Conservation (phyloP, 805 yeast genomes). For the Ogataea chonburiensis region DNA sequence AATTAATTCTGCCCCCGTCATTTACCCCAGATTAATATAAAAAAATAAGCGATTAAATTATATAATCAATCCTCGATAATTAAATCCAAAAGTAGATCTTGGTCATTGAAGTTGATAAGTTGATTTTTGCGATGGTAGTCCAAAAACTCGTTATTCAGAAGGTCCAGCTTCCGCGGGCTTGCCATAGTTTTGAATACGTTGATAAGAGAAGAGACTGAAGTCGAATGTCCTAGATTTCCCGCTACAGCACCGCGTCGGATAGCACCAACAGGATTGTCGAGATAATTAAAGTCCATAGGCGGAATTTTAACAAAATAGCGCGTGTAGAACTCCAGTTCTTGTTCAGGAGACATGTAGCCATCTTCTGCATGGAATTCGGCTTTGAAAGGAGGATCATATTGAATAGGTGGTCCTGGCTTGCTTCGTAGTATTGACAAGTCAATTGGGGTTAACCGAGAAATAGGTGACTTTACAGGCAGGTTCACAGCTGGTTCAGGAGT, state of each 20-base stretch:
- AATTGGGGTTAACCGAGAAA: constrained; percentile 7
- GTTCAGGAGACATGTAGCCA: constrained; percentile 41
- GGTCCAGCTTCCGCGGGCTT: constrained; percentile 12
- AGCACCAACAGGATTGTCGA: constrained; percentile 26
- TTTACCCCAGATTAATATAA: constrained; percentile 8
- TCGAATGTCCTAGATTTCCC: constrained; percentile 27
- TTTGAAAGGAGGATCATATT: constrained; percentile 24
- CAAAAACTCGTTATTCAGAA: constrained; percentile 14
- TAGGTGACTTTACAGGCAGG: neutral
- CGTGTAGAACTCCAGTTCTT: constrained; percentile 42
- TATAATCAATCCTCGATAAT: constrained; percentile 12
- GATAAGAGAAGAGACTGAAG: constrained; percentile 21
- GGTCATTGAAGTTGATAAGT: constrained; percentile 18
- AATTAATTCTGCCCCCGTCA: constrained; percentile 45
- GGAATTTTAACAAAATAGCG: constrained; percentile 24
- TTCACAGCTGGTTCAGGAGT: constrained; percentile 2
- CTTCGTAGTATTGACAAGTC: neutral
- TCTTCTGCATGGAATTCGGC: constrained; percentile 30
- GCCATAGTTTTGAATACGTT: constrained; percentile 14
- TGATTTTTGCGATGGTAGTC: constrained; percentile 19
- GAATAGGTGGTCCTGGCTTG: constrained; percentile 2
- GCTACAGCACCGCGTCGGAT: constrained; percentile 18
- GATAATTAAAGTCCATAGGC: constrained; percentile 25
- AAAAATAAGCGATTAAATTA: neutral
- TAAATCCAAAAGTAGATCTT: constrained; percentile 12